phyloP scores from a whole-genome alignment of 2,329 filamentous ascomycete genomes.

The Orbilia blumenaviensis region DNA sequence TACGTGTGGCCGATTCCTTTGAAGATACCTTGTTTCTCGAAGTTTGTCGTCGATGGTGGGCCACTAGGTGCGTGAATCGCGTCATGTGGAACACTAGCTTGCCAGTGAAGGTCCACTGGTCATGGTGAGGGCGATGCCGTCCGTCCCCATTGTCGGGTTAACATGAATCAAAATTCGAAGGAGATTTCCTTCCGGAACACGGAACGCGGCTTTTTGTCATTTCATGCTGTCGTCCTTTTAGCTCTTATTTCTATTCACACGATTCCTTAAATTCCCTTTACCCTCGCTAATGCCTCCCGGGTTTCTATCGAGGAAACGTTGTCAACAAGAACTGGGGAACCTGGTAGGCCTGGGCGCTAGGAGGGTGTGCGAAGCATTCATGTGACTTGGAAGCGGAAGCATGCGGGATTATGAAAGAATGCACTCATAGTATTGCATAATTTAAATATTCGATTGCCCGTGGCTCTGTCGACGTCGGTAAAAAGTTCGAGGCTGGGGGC shows the following conservation, averaged over 20 bases:
- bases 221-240: background rate
- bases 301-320: slow-evolving; percentile 20
- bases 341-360: too few species aligned
- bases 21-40: slow-evolving; percentile 12
- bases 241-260: background rate
- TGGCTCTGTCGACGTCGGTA: slow-evolving; percentile 7
- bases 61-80: slow-evolving; percentile 31
- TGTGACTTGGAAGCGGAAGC: slow-evolving; percentile 50
- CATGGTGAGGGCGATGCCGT: slow-evolving; percentile 35
- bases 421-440: slow-evolving; percentile 13
- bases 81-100: slow-evolving; percentile 50
- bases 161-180: slow-evolving; percentile 38
- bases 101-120: slow-evolving; percentile 4
- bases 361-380: slow-evolving; percentile 49
- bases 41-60: slow-evolving; percentile 17
- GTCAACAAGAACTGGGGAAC: slow-evolving; percentile 14
- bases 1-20: slow-evolving; percentile 37
- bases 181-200: slow-evolving; percentile 18
- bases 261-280: background rate
- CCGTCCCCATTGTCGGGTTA: slow-evolving; percentile 48
- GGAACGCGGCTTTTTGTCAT: slow-evolving; percentile 15
- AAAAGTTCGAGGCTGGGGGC: slow-evolving; percentile 4
- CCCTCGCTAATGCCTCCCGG: slow-evolving; percentile 20
- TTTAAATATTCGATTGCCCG: slow-evolving; percentile 10
- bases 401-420: slow-evolving; percentile 49